Evolutionary conservation across 2,329 filamentous ascomycete genomes (phyloP).

Genomic region (Mollisia scopiformis): DNA sequence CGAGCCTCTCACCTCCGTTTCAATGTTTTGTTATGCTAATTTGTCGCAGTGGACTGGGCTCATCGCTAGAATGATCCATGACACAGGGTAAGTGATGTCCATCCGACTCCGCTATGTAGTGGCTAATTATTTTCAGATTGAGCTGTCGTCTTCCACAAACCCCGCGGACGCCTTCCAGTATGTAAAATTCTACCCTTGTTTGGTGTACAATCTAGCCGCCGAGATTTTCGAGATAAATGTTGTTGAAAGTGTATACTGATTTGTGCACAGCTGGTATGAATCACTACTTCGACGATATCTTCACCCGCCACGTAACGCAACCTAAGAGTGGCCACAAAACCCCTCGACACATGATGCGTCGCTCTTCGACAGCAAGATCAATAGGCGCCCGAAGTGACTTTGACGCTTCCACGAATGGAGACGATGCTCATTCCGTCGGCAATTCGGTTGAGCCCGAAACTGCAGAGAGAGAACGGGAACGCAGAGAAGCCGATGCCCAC

Average conservation of each 20-base stretch:
- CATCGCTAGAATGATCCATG: conserved; percentile 96
- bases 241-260: no score
- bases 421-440: conserved; percentile 41
- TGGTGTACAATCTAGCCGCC: no score
- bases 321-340: conserved; percentile 42
- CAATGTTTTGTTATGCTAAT: no score
- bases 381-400: conserved; percentile 86
- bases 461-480: conserved; percentile 53
- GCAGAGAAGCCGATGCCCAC: conserved; percentile 65
- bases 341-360: conserved; percentile 62
- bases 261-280: conserved; percentile 64
- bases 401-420: conserved; percentile 52
- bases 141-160: conserved; percentile 92
- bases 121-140: conserved; percentile 64
- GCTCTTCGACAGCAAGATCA: conserved; percentile 81
- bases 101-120: no score
- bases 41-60: conserved; percentile 98
- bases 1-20: no score
- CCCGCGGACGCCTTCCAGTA: conserved; percentile 82
- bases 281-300: conserved; percentile 95
- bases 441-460: conserved; percentile 52
- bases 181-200: no score
- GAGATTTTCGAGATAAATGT: no score
- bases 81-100: conserved; percentile 89
- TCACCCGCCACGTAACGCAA: conserved; percentile 57